Evolutionary conservation across 2,329 filamentous ascomycete species (phyloP), one percentile per base, ranked within the genome.

Genomic region (Stemphylium beticola): DNA sequence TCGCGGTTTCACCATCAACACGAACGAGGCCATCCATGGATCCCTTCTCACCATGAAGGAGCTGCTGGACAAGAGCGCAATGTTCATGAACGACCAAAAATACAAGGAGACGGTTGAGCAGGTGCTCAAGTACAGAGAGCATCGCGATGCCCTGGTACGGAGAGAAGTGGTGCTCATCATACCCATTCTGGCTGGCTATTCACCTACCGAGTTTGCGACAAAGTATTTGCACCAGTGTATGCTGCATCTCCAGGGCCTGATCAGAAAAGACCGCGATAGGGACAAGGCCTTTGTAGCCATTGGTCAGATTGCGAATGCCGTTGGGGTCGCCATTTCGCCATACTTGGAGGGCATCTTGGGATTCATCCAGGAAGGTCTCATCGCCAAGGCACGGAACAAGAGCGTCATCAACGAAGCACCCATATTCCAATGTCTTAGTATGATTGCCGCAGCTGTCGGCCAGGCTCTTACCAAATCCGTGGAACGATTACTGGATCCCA

Each of bases 381-480:
- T 90, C 57, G 78, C 92, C 32, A 92, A 92, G 77, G 91, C 91
- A 50, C 81, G 83, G 34, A 86, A 85, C 62, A 84, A 84, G 62
- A 75, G 79, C 26, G 79, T 61, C 9, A 62, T 82, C 44, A 83
- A 87, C 45, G 86, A 88, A 71, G 83, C 82, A 2, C 92, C 93
- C 0, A 93, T 98, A 57, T 98, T 98, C 68, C 91, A 96, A 76
- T 99, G 95, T 76, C 96, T 99, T 73, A 99, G 96, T 74, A 93
- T 96, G 79, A 85, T 99, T 47, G 92, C 95, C 0, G 89, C 96
- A 40, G 95, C 95, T 3, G 95, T 98, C 26, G 95, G 95, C 1
- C 95, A 99, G 78, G 95, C 93, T 0, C 82, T 99, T 48, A 98
- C 92, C 82, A 99, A 98, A 77, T 97, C 98, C 73, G 97, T 99